Percentiles rank a stretch among this genome's conserved stretches.
Evolutionary conservation across 2,329 filamentous ascomycete species (phyloP).

Genomic region (Pseudogymnoascus sp.): DNA sequence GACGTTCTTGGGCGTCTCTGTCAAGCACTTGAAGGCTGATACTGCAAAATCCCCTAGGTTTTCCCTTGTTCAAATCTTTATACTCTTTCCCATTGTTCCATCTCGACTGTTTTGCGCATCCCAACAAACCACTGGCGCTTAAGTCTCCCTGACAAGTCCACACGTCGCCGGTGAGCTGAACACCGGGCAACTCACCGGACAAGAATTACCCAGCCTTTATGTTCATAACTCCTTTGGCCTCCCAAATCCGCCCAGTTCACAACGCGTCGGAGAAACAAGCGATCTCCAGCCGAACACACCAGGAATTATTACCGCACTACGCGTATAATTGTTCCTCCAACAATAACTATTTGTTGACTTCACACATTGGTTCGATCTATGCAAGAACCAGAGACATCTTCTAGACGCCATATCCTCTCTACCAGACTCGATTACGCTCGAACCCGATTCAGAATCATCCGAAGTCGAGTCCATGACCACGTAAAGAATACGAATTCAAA

Average conservation of each 20-base stretch:
- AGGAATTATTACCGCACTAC: neutral
- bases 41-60: neutral
- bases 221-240: neutral
- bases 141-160: neutral
- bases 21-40: conserved; percentile 2
- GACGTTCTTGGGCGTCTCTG: neutral
- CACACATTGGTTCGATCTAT: neutral
- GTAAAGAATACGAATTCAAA: neutral
- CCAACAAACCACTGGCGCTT: neutral
- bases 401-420: neutral
- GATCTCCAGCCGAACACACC: neutral
- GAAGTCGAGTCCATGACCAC: neutral
- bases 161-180: neutral
- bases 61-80: neutral
- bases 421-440: neutral
- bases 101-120: neutral
- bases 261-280: neutral
- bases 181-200: neutral
- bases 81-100: neutral
- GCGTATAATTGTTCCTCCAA: neutral
- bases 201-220: neutral
- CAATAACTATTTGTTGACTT: neutral
- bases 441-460: neutral
- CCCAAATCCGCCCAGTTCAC: neutral
- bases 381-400: neutral